Evolutionary conservation across 1,284 basidiomycete genomes (phyloP).

Genomic region (Heterobasidion occidentale): DNA sequence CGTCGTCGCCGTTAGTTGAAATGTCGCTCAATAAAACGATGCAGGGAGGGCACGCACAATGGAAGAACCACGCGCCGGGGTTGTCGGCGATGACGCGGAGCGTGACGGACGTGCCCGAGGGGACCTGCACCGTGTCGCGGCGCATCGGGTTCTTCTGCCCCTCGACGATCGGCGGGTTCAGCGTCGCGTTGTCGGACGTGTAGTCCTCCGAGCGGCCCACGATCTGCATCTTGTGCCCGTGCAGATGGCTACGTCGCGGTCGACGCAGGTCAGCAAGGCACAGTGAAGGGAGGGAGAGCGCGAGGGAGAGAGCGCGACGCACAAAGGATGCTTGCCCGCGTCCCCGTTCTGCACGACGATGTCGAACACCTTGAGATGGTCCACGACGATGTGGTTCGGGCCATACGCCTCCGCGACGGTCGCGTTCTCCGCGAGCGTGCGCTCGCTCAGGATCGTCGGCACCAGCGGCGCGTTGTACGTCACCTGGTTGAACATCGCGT

Average conservation of each 20-base stretch:
- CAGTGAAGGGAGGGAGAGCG: too few relatives aligned
- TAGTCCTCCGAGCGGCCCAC: slow-evolving; percentile 68
- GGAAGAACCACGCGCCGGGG: slow-evolving; percentile 80
- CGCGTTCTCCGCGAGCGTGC: slow-evolving; percentile 73
- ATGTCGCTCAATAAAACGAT: neutral
- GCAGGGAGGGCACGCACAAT: slow-evolving; percentile 39
- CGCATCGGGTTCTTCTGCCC: slow-evolving; percentile 80
- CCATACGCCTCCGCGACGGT: slow-evolving; percentile 72
- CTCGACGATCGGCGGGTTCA: slow-evolving; percentile 79
- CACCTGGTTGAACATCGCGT: slow-evolving; percentile 64
- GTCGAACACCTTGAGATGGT: slow-evolving; percentile 74
- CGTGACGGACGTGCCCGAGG: slow-evolving; percentile 50
- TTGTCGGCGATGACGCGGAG: slow-evolving; percentile 73
- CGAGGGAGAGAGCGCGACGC: slow-evolving; percentile 18
- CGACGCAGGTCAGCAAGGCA: neutral
- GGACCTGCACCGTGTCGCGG: slow-evolving; percentile 71
- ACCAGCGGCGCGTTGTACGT: slow-evolving; percentile 65
- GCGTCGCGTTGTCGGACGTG: slow-evolving; percentile 63
- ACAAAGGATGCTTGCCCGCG: slow-evolving; percentile 77
- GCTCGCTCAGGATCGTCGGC: slow-evolving; percentile 68
- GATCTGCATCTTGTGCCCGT: slow-evolving; percentile 80
- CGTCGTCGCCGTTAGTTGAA: neutral
- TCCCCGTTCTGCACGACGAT: slow-evolving; percentile 80
- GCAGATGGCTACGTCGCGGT: slow-evolving; percentile 50
- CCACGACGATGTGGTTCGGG: slow-evolving; percentile 64